Evolutionary conservation across 148 eudicot genomes (phyloP).

Genomic region (Chenopodium quinoa): DNA sequence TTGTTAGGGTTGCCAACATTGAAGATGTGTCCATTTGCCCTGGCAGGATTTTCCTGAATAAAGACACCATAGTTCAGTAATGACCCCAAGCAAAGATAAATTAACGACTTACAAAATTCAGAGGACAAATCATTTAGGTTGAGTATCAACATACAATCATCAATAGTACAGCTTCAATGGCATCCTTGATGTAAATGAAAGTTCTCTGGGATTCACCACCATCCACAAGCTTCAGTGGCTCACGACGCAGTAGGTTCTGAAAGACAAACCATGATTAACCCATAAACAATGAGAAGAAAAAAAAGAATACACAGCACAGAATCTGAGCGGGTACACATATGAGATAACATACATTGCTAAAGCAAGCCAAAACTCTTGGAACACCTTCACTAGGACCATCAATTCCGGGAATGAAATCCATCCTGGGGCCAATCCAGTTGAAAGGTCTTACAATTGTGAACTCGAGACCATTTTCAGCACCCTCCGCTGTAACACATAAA

Average conservation of each 20-base stretch:
- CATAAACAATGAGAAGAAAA: neutral
- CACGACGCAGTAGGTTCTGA: constrained; percentile 88
- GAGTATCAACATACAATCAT: constrained; percentile 71
- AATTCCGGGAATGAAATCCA: constrained; percentile 98
- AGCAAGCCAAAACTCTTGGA: constrained; percentile 97
- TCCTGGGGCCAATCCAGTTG: constrained; percentile 99
- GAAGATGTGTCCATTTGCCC: constrained; percentile 96
- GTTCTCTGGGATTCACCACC: constrained; percentile 98
- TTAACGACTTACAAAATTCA: neutral
- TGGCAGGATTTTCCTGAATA: constrained; percentile 80
- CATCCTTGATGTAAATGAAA: constrained; percentile 88
- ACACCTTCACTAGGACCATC: constrained; percentile 99
- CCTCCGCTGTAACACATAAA: constrained; percentile 63
- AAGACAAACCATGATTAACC: neutral
- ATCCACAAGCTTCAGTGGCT: constrained; percentile 97
- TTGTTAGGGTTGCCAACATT: constrained; percentile 98
- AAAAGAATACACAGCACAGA: neutral
- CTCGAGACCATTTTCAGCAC: constrained; percentile 95
- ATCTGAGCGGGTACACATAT: neutral
- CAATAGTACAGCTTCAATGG: constrained; percentile 91
- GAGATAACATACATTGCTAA: constrained; percentile 70
- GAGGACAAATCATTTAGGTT: neutral
- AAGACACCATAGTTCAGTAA: neutral
- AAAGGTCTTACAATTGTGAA: constrained; percentile 97
- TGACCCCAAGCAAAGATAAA: neutral